phyloP scores from a whole-genome alignment of 225 moss, liverwort and hornwort species.

The Sphagnum tenellum region DNA sequence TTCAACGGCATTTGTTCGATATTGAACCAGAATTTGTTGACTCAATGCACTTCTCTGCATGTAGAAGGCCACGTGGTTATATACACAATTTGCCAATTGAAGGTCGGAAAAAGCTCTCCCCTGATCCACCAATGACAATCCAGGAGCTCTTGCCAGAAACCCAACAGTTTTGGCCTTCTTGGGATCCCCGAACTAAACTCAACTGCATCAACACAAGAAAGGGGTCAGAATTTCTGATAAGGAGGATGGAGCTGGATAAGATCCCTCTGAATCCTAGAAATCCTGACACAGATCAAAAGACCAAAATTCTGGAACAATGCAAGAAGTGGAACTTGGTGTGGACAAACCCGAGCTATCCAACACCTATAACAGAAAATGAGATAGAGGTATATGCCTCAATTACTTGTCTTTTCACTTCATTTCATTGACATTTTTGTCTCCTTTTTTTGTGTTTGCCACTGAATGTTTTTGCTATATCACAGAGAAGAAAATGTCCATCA shows the following conservation, averaged over 20 bases:
- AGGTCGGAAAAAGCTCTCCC: constrained; percentile 48
- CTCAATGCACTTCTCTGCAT: constrained; percentile 66
- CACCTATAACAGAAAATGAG: constrained; percentile 41
- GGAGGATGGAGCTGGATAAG: constrained; percentile 13
- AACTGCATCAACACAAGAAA: constrained; percentile 58
- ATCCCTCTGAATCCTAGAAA: not conserved
- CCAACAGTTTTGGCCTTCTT: constrained; percentile 49
- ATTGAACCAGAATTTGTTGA: constrained; percentile 76
- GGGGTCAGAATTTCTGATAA: constrained; percentile 45
- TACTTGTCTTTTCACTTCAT: too few relatives aligned
- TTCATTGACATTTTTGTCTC: constrained; percentile 2
- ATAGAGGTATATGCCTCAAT: constrained; percentile 29
- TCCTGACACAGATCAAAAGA: constrained; percentile 5
- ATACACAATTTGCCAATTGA: constrained; percentile 79
- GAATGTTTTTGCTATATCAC: too few relatives aligned
- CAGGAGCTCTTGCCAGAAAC: constrained; percentile 56
- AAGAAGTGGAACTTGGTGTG: constrained; percentile 76
- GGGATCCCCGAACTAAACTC: constrained; percentile 59
- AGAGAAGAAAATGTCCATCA: too few relatives aligned
- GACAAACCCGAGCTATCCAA: constrained; percentile 52
- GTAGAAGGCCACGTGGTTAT: constrained; percentile 69
- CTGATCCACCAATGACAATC: constrained; percentile 59
- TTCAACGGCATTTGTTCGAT: constrained; percentile 55
- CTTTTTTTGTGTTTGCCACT: too few relatives aligned
- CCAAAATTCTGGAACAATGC: constrained; percentile 28